A percentile compares a stretch with the other conserved stretches of the same genome.
These are phyloP conservation scores for Styphnolobium japonicum DNA, from an alignment of 306 rosid genomes.

Conservation along the genomic window DNA sequence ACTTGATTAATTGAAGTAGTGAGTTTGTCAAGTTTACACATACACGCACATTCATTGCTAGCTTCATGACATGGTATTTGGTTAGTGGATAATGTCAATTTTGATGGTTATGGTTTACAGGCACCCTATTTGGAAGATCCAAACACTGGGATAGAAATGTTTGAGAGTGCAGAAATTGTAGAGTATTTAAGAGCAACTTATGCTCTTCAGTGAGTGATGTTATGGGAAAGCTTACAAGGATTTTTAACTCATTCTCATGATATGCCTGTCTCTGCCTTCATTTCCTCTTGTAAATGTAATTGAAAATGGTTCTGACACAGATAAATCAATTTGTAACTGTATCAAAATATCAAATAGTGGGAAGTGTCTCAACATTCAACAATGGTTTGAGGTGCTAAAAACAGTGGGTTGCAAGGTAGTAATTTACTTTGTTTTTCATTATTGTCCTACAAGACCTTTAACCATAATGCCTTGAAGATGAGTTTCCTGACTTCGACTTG, in stretches of 20 bases:
- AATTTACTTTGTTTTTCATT: not conserved
- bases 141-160: constrained; percentile 92
- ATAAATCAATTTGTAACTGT: not conserved
- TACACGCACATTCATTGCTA: not conserved
- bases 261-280: not conserved
- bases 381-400: not conserved
- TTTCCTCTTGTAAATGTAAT: not conserved
- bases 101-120: constrained; percentile 44
- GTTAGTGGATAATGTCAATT: not conserved
- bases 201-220: constrained; percentile 46
- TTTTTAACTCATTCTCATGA: not conserved
- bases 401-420: not conserved
- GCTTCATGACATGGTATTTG: constrained; percentile 15
- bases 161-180: constrained; percentile 89
- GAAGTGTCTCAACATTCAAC: constrained; percentile 6
- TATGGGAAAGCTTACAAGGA: constrained; percentile 7
- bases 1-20: constrained; percentile 15
- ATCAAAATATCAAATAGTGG: not conserved
- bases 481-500: not conserved
- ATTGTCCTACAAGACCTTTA: not conserved
- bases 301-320: not conserved
- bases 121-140: constrained; percentile 93
- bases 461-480: not conserved
- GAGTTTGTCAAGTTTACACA: not conserved
- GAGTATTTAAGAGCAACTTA: constrained; percentile 85